Conservation (phyloP, 768 basidiomycete genomes). For the Boletellus ananiceps region DNA sequence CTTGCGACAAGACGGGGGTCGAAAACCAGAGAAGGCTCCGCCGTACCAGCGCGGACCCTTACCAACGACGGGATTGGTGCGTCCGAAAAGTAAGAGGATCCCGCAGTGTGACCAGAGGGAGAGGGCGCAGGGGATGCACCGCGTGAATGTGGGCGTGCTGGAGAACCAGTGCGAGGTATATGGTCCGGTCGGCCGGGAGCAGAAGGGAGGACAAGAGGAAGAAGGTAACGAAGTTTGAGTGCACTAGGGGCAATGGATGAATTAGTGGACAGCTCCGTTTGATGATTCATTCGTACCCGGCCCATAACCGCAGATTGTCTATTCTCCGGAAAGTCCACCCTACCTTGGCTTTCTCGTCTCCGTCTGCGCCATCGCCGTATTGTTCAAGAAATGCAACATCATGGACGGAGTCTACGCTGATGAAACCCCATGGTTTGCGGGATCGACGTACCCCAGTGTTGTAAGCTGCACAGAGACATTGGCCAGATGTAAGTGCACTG, state of each 20-base stretch:
- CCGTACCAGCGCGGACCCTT: constrained; percentile 35
- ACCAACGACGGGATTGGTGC: constrained; percentile 29
- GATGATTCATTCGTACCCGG: constrained; percentile 52
- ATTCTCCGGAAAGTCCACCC: constrained; percentile 84
- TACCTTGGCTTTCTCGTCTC: constrained; percentile 44
- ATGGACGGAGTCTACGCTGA: constrained; percentile 72
- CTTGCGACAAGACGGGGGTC: constrained; percentile 71
- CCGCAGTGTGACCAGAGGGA: constrained; percentile 8
- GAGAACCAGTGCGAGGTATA: constrained; percentile 22
- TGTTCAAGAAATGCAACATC: constrained; percentile 68
- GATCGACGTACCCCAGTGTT: constrained; percentile 78
- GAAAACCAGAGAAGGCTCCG: constrained; percentile 55
- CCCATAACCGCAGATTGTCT: constrained; percentile 83
- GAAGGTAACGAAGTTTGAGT: constrained; percentile 74
- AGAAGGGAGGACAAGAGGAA: constrained; percentile 60
- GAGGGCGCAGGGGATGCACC: constrained; percentile 24
- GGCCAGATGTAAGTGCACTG: constrained; percentile 63
- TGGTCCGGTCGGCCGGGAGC: constrained; percentile 30
- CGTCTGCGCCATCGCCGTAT: constrained; percentile 34
- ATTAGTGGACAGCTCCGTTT: not conserved
- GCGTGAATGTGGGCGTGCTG: constrained; percentile 15
- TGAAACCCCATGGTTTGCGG: constrained; percentile 84
- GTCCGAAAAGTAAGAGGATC: not conserved
- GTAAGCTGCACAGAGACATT: constrained; percentile 75
- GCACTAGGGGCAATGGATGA: constrained; percentile 44